These are phyloP conservation scores for Sporodiniella umbellata DNA, from an alignment of 371 early-diverging fungal genomes.

Conservation along the genomic window DNA sequence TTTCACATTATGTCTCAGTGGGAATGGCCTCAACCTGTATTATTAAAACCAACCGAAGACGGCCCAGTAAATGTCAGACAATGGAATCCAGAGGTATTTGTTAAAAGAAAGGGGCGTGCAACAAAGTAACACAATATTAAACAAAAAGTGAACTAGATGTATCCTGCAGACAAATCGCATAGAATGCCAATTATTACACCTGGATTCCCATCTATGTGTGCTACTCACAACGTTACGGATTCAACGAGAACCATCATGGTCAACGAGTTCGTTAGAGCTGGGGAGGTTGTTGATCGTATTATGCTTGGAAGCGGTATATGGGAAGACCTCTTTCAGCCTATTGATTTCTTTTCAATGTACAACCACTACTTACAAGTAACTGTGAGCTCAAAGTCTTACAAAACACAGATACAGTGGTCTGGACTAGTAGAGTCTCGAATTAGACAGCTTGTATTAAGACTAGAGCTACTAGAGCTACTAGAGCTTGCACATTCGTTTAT, in stretches of 20 bases:
- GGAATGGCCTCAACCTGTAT: constrained; percentile 98
- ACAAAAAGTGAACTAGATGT: constrained; percentile 41
- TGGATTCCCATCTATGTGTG: constrained; percentile 99
- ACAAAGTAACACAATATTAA: background rate
- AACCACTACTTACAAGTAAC: constrained; percentile 93
- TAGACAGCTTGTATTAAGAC: constrained; percentile 84
- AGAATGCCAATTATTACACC: constrained; percentile 99
- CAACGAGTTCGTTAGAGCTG: constrained; percentile 79
- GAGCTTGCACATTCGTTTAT: constrained; percentile 88
- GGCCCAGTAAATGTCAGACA: constrained; percentile 91
- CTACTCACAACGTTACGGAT: constrained; percentile 97
- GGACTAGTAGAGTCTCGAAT: constrained; percentile 95
- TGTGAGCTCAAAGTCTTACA: constrained; percentile 69
- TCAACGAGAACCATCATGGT: constrained; percentile 89
- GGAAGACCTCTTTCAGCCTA: constrained; percentile 73
- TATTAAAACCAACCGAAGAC: constrained; percentile 91
- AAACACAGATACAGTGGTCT: constrained; percentile 76
- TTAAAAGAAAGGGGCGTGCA: background rate
- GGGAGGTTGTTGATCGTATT: constrained; percentile 69
- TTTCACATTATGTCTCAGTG: constrained; percentile 91
- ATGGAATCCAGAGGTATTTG: constrained; percentile 92
- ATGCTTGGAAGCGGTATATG: constrained; percentile 63
- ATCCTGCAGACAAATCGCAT: constrained; percentile 89
- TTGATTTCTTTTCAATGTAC: constrained; percentile 90
- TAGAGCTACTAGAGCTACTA: constrained; percentile 84